Percentiles rank a stretch among this genome's conserved stretches.
Conservation (phyloP, 352 stramenopile species). For the Phytophthora fragariae region DNA sequence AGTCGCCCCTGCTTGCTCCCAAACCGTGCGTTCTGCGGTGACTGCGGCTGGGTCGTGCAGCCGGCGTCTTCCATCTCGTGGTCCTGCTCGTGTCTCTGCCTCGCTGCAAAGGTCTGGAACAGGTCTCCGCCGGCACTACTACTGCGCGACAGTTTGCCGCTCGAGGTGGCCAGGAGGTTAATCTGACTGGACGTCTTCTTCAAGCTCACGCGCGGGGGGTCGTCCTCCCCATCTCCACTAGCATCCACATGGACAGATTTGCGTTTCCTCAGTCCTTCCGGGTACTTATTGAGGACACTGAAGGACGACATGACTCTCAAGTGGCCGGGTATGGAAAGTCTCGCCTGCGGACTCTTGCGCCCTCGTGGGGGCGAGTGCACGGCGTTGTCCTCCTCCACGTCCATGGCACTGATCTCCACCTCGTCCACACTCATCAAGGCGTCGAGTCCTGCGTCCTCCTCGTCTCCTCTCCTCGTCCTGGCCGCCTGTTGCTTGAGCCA, state of each 20-base stretch:
- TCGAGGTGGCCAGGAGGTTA: constrained; percentile 51
- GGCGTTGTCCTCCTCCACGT: constrained; percentile 38
- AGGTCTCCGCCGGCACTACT: constrained; percentile 33
- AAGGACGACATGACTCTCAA: constrained; percentile 62
- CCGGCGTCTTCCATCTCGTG: constrained; percentile 60
- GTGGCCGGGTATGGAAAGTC: constrained; percentile 67
- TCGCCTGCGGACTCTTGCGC: constrained; percentile 36
- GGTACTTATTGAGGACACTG: constrained; percentile 67
- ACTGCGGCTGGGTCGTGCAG: constrained; percentile 35
- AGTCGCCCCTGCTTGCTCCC: constrained; percentile 40
- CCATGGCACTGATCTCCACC: constrained; percentile 62
- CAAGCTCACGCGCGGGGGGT: constrained; percentile 39
- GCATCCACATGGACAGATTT: constrained; percentile 77
- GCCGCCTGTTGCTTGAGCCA: constrained; percentile 55
- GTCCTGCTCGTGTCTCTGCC: constrained; percentile 40
- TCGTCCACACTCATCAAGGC: constrained; percentile 63
- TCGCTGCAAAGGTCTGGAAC: constrained; percentile 40
- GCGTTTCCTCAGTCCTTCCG: constrained; percentile 77
- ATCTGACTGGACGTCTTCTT: constrained; percentile 80
- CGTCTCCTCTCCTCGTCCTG: background rate
- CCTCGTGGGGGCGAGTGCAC: constrained; percentile 19
- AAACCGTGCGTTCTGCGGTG: constrained; percentile 39
- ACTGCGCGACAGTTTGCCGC: constrained; percentile 32
- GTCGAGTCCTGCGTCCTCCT: constrained; percentile 27
- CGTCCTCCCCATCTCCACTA: constrained; percentile 22